Evolutionary conservation across 768 basidiomycete species (phyloP).

Genomic region (Goffeauzyma gilvescens): DNA sequence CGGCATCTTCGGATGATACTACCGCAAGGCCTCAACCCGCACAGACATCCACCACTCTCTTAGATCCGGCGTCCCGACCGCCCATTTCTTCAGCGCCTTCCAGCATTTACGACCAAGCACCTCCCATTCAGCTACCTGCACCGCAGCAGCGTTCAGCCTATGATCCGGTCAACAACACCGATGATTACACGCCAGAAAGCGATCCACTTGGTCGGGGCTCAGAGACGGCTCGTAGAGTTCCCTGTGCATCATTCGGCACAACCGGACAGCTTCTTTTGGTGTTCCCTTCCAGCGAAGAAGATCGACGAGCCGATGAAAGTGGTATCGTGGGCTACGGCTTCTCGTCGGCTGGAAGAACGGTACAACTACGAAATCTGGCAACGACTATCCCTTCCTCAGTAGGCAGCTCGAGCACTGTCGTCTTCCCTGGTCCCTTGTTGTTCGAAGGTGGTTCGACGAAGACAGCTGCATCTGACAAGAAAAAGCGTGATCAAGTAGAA

Average conservation of each 20-base stretch:
- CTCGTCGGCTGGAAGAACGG: constrained; percentile 56
- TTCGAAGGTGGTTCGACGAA: constrained; percentile 54
- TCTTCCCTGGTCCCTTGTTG: constrained; percentile 75
- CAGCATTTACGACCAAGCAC: too few relatives aligned
- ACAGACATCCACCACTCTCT: too few relatives aligned
- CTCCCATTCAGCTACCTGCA: too few relatives aligned
- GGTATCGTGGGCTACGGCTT: constrained; percentile 36
- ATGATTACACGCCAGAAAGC: neutral
- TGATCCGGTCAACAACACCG: neutral
- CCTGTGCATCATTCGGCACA: constrained; percentile 70
- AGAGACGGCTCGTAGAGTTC: constrained; percentile 23
- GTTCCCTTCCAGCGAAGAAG: constrained; percentile 39
- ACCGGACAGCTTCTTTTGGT: constrained; percentile 71
- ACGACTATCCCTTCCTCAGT: constrained; percentile 48
- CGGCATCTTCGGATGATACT: too few relatives aligned
- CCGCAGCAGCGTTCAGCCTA: constrained; percentile 7
- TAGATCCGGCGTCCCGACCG: too few relatives aligned
- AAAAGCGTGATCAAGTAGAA: constrained; percentile 59
- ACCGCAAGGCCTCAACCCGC: too few relatives aligned
- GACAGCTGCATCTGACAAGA: constrained; percentile 42
- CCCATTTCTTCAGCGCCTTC: too few relatives aligned
- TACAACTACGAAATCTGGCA: constrained; percentile 48
- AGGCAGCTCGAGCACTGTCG: constrained; percentile 38
- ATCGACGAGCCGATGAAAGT: neutral
- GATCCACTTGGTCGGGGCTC: constrained; percentile 5